Conservation (phyloP, 169 alveolate genomes). For the Perkinsus olseni region DNA sequence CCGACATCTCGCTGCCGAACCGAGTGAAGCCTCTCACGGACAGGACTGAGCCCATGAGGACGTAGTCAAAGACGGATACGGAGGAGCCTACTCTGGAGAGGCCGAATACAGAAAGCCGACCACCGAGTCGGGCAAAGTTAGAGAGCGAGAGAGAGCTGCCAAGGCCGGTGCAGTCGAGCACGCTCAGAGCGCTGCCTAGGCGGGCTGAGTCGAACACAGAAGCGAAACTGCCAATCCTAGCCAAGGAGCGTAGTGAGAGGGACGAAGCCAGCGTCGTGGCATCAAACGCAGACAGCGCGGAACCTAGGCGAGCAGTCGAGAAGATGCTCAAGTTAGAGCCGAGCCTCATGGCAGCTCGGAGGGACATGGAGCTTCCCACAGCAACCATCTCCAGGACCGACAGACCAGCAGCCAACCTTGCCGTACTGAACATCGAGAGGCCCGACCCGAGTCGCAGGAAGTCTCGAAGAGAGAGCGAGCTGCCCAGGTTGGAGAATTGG, state of each 20-base stretch:
- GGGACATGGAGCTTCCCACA: neutral
- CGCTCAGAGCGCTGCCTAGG: neutral
- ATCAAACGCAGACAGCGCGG: neutral
- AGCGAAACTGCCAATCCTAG: neutral
- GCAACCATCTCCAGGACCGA: neutral
- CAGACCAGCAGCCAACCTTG: neutral
- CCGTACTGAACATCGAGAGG: neutral
- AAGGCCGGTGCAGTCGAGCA: neutral
- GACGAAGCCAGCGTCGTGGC: neutral
- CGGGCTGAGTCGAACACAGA: neutral
- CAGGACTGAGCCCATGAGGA: neutral
- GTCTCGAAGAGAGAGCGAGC: neutral
- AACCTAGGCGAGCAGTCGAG: neutral
- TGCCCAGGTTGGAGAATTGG: neutral
- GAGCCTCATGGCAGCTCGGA: neutral
- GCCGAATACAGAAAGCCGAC: neutral
- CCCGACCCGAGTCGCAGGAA: neutral
- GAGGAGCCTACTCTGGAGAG: neutral
- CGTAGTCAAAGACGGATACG: neutral
- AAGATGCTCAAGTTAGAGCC: neutral
- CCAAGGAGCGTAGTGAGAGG: neutral
- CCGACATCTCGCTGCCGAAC: neutral
- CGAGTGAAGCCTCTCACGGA: neutral
- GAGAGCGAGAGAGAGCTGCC: neutral
- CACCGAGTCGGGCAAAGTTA: neutral